Evolutionary conservation across 2,329 filamentous ascomycete species (phyloP).

Genomic region (Arthrinium puccinioides): DNA sequence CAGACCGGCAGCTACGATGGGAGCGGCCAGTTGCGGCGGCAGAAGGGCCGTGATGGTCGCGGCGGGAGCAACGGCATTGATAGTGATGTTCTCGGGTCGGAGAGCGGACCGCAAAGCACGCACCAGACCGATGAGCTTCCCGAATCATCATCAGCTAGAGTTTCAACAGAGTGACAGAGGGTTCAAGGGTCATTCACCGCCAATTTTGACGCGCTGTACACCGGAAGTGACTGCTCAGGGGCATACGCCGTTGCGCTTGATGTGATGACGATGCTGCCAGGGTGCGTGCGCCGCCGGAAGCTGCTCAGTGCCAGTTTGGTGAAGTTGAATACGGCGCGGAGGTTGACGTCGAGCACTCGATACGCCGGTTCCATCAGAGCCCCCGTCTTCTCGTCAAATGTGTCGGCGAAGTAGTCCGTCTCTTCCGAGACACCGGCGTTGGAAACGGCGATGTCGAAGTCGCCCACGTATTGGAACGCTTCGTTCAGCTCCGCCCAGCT

Average conservation of each 20-base stretch:
- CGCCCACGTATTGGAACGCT: constrained; percentile 14
- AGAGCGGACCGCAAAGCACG: constrained; percentile 22
- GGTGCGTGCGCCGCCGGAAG: constrained; percentile 15
- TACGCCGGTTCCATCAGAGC: constrained; percentile 16
- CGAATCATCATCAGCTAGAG: no score
- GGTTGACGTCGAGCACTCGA: constrained; percentile 25
- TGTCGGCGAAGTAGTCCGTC: constrained; percentile 21
- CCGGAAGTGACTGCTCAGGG: constrained; percentile 27
- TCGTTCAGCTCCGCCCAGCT: constrained; percentile 16
- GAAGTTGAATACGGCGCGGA: constrained; percentile 21
- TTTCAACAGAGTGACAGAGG: no score
- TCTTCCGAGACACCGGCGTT: constrained; percentile 26
- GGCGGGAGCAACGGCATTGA: constrained; percentile 30
- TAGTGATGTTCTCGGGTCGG: constrained; percentile 21
- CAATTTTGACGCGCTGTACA: constrained; percentile 20
- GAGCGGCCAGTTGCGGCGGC: constrained; percentile 19
- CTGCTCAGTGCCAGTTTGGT: constrained; percentile 22
- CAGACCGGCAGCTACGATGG: constrained; percentile 21
- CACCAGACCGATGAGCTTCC: constrained; percentile 24
- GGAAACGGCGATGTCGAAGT: constrained; percentile 24
- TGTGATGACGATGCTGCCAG: constrained; percentile 30
- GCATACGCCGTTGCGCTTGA: constrained; percentile 27
- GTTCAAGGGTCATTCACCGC: not conserved
- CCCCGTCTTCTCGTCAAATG: constrained; percentile 15
- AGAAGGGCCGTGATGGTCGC: constrained; percentile 25